Base-by-base conservation (phyloP, 345 rosid species). In the Bretschneidera sinensis region DNA sequence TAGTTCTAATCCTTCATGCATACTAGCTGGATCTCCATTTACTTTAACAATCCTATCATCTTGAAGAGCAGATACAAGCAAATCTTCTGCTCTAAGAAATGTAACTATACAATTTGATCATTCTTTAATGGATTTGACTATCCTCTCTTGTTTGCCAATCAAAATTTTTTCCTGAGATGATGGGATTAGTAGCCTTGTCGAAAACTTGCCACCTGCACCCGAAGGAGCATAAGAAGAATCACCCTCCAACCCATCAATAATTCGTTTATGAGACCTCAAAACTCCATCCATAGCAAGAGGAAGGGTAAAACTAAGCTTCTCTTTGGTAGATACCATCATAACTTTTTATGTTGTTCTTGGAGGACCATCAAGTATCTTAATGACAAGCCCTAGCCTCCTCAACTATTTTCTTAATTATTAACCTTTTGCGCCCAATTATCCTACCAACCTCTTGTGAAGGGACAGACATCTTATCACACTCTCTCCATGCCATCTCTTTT, bases 271-370 rank as follows among this genome's bases (percentile, higher is more conserved):
- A 68, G 91, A 88, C 77, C 94, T 88, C 74, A 95, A 65, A 60
- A 91, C 89, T 57, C 99, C 99, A 76, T 91, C 98, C 84, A 95
- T 79, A 21, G 97, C 89, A 74, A 97, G 98, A 62, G 99, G 97
- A 66, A 86, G 80, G 66, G 88, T 67, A 63, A 92, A 83, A 67
- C 87, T 95, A 17, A 98, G 97, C 69, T 91, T 97, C 74, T 95
- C 99, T 79, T 84, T 95, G 51, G 83, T 97, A 74, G 99, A 95
- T 62, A 95, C 87, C 96, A 95, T 88, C 47, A 95, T 98, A 74
- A 94, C 99, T 91, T 96, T 79, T 86, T 95, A 96, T 33, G 88
- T 61, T n/a, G 99, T 86, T 67, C 99, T 98, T n/a, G 96, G 96
- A 71, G 99, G 99, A 62, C 99, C 99, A 70, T 95, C 99, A 7